Evolutionary conservation across 2,329 filamentous ascomycete species (phyloP).

Genomic region (Raffaelea arxii): DNA sequence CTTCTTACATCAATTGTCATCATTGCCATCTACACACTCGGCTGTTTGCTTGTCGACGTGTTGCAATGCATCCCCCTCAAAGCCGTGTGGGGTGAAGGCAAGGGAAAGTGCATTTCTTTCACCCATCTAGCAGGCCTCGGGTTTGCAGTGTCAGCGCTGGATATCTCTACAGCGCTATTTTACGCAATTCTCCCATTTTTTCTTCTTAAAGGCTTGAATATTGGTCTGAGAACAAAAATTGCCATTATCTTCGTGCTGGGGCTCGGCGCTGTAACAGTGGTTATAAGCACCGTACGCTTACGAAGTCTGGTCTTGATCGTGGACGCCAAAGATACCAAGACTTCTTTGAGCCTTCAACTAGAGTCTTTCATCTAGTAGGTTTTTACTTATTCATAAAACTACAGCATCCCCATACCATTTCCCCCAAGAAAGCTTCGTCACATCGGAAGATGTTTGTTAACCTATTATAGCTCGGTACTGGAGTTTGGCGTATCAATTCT

Average conservation of each 20-base stretch:
- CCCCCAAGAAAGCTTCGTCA: too few relatives aligned
- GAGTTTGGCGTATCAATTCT: background rate
- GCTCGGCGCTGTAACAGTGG: background rate
- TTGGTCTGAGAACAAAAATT: background rate
- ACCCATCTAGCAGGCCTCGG: too few relatives aligned
- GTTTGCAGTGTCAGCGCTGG: background rate
- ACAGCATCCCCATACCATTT: too few relatives aligned
- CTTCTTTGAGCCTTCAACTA: too few relatives aligned
- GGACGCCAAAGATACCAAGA: background rate
- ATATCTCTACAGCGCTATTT: background rate
- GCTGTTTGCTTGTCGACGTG: background rate
- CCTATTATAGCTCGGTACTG: background rate
- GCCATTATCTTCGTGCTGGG: background rate
- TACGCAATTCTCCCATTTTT: background rate
- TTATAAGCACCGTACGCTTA: background rate
- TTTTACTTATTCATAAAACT: too few relatives aligned
- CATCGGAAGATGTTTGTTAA: too few relatives aligned
- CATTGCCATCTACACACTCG: background rate
- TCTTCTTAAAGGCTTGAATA: conserved; percentile 1
- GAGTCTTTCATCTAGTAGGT: too few relatives aligned
- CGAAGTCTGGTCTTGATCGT: background rate
- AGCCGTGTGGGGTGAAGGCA: conserved; percentile 1
- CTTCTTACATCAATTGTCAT: background rate
- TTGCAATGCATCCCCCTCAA: background rate
- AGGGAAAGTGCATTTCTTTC: background rate